A percentile compares a stretch with the other conserved stretches of the same genome.
phyloP scores from a whole-genome alignment of 768 basidiomycete species.

The Phaeotremella fagi region DNA sequence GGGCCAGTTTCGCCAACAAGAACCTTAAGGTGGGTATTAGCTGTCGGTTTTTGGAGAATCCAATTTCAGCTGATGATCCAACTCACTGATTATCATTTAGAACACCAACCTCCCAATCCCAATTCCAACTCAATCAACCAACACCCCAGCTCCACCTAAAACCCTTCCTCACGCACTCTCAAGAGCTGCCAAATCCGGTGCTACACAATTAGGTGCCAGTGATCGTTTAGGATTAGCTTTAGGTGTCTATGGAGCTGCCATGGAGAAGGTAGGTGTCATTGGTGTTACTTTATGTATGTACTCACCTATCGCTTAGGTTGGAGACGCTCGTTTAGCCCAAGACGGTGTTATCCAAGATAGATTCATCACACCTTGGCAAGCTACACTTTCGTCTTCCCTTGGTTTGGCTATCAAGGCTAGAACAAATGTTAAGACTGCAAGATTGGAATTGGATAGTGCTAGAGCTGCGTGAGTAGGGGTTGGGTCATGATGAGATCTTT shows the following conservation, averaged over 20 bases:
- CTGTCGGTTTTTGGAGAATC: not conserved
- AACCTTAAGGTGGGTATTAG: conserved; percentile 45
- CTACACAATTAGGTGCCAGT: conserved; percentile 52
- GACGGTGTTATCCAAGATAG: conserved; percentile 62
- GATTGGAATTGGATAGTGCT: conserved; percentile 84
- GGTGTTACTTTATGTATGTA: too few species aligned
- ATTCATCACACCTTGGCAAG: conserved; percentile 54
- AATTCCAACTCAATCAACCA: conserved; percentile 54
- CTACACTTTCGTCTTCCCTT: conserved; percentile 75
- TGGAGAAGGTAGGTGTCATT: conserved; percentile 61
- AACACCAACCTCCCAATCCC: conserved; percentile 81
- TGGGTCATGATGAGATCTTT: conserved; percentile 2
- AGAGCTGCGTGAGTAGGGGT: conserved; percentile 40
- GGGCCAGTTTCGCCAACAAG: conserved; percentile 47
- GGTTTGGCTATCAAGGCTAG: conserved; percentile 84
- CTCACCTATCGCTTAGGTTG: conserved; percentile 50
- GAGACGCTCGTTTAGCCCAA: conserved; percentile 71
- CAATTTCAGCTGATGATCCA: not conserved
- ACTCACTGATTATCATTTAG: conserved; percentile 12
- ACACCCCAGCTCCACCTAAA: conserved; percentile 71
- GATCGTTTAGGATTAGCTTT: conserved; percentile 75
- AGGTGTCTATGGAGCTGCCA: conserved; percentile 69
- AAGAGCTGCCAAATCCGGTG: conserved; percentile 67
- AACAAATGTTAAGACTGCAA: conserved; percentile 51
- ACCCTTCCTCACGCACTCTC: conserved; percentile 92